Conservation (phyloP, 345 rosid species). For the Salix suchowensis region DNA sequence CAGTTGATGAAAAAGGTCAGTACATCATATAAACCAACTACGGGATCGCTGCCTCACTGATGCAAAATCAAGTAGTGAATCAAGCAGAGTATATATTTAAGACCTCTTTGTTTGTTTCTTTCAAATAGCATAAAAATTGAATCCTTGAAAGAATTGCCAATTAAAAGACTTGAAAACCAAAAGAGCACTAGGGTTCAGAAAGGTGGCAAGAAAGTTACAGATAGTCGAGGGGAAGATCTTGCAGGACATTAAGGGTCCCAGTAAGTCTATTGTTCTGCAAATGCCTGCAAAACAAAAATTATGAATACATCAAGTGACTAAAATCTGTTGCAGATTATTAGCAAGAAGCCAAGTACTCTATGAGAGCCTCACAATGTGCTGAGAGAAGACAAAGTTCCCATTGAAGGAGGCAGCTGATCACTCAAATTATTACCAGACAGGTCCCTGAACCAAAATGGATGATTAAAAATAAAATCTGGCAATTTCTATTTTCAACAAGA, state of each 20-base stretch:
- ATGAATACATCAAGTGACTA: neutral
- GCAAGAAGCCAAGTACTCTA: neutral
- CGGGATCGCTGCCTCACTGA: neutral
- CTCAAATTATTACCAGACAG: constrained; percentile 66
- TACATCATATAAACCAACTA: neutral
- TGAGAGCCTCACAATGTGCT: constrained; percentile 56
- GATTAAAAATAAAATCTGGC: constrained; percentile 18
- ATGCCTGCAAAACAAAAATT: constrained; percentile 41
- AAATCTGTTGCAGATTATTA: neutral
- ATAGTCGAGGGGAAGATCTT: constrained; percentile 66
- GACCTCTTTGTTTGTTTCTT: neutral
- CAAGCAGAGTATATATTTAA: neutral
- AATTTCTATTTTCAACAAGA: neutral
- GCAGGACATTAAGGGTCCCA: constrained; percentile 68
- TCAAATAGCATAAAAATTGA: neutral
- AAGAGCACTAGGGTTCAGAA: neutral
- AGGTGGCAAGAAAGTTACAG: constrained; percentile 41
- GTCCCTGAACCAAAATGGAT: constrained; percentile 48
- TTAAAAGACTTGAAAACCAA: neutral
- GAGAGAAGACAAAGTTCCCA: constrained; percentile 58
- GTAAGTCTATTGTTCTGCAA: constrained; percentile 75
- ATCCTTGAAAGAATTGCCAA: neutral
- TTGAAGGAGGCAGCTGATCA: constrained; percentile 74
- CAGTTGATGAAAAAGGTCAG: constrained; percentile 12
- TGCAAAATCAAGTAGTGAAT: neutral